Evolutionary conservation across 2,329 filamentous ascomycete species (phyloP).

Genomic region (Cadophora sp.): DNA sequence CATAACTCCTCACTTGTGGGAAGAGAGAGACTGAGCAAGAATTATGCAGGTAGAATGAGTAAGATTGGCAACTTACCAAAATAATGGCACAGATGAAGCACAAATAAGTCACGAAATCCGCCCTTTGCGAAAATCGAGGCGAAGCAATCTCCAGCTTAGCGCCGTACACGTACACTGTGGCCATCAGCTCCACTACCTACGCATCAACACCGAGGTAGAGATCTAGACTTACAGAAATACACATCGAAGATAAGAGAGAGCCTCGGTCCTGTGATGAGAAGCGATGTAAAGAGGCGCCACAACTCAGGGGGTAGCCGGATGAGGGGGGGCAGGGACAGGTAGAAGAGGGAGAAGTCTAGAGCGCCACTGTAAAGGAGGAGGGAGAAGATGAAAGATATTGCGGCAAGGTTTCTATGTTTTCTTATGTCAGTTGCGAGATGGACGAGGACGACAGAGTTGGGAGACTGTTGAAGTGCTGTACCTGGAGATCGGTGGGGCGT

Average conservation of each 20-base stretch:
- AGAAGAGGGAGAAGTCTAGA: slow-evolving; percentile 13
- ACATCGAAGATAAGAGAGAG: slow-evolving; percentile 64
- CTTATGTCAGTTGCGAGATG: not conserved
- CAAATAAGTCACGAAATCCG: slow-evolving; percentile 69
- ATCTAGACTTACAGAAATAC: slow-evolving; percentile 60
- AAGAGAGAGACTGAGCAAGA: no score
- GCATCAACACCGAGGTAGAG: slow-evolving; percentile 10
- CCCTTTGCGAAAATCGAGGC: slow-evolving; percentile 62
- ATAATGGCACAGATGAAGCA: slow-evolving; percentile 64
- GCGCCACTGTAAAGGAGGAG: slow-evolving; percentile 14
- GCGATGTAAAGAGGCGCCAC: slow-evolving; percentile 41
- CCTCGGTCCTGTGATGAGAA: slow-evolving; percentile 37
- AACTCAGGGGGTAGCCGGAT: slow-evolving; percentile 44
- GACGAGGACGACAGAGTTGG: not conserved
- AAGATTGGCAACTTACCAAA: slow-evolving; percentile 58
- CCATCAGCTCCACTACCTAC: slow-evolving; percentile 16
- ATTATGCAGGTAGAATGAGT: not conserved
- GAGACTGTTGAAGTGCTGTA: not conserved
- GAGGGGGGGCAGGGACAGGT: slow-evolving; percentile 16
- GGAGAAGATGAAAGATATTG: slow-evolving; percentile 17
- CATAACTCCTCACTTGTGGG: no score
- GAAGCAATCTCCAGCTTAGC: slow-evolving; percentile 64
- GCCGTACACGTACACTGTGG: slow-evolving; percentile 65
- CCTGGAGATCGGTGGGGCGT: slow-evolving; percentile 22
- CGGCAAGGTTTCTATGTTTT: slow-evolving; percentile 12